Percentiles rank a stretch among this genome's conserved stretches.
Evolutionary conservation across 768 basidiomycete species (phyloP).

Genomic region (Amylocystis lapponica): DNA sequence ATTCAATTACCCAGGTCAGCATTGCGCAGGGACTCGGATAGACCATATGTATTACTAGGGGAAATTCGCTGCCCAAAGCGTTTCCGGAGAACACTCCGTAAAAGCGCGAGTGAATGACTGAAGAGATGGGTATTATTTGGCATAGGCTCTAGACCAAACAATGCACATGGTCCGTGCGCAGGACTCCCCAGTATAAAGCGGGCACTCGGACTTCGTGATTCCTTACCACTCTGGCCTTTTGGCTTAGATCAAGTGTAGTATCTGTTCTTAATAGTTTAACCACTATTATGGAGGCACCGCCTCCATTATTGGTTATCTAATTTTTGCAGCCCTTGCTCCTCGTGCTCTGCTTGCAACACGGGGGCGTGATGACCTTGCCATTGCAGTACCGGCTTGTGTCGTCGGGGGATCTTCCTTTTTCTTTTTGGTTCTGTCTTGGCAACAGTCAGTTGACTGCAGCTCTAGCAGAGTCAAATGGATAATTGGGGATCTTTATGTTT

Average conservation of each 20-base stretch:
- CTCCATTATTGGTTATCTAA: slow-evolving; percentile 19
- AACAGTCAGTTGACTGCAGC: slow-evolving; percentile 1
- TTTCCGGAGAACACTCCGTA: too few relatives aligned
- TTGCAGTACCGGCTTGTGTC: slow-evolving; percentile 27
- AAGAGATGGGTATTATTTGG: not conserved
- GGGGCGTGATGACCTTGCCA: slow-evolving; percentile 26
- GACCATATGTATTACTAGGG: too few relatives aligned
- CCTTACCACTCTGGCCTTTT: slow-evolving; percentile 54
- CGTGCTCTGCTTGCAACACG: slow-evolving; percentile 26
- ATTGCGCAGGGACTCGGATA: too few relatives aligned
- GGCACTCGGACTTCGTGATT: slow-evolving; percentile 3
- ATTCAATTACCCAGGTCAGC: too few relatives aligned
- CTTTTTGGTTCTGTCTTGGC: slow-evolving; percentile 4
- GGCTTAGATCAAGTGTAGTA: slow-evolving; percentile 62
- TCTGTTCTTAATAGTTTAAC: slow-evolving; percentile 13
- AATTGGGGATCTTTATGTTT: not conserved
- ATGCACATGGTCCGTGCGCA: slow-evolving; percentile 5
- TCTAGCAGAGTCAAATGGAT: slow-evolving; percentile 1
- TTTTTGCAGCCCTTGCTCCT: slow-evolving; percentile 27
- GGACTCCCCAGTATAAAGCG: not conserved
- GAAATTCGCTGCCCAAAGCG: too few relatives aligned
- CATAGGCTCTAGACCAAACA: not conserved
- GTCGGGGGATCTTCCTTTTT: slow-evolving; percentile 23
- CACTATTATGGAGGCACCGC: slow-evolving; percentile 12
- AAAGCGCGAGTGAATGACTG: too few relatives aligned